phyloP scores from a whole-genome alignment of 257 asterid species.

The Plectranthus barbatus region DNA sequence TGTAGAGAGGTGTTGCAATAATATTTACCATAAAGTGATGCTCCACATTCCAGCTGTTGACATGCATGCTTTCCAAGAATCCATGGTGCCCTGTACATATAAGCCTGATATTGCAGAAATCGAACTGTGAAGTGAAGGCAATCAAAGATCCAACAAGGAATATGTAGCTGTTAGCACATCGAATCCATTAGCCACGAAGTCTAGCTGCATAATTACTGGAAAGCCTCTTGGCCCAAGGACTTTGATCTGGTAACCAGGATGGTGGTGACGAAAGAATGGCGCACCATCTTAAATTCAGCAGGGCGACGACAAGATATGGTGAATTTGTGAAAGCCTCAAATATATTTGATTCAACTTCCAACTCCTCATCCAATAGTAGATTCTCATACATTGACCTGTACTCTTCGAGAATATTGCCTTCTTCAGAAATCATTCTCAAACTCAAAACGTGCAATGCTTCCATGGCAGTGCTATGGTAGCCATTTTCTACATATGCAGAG shows the following conservation, averaged over 20 bases:
- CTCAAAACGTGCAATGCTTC: slow-evolving; percentile 85
- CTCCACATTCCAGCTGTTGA: background rate
- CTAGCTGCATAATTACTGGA: slow-evolving; percentile 31
- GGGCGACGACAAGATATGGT: slow-evolving; percentile 39
- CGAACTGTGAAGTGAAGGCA: background rate
- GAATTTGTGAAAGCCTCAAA: slow-evolving; percentile 39
- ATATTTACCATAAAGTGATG: background rate
- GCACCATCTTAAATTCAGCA: slow-evolving; percentile 71
- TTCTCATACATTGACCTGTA: slow-evolving; percentile 37
- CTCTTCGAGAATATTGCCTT: slow-evolving; percentile 35
- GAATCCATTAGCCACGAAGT: slow-evolving; percentile 15
- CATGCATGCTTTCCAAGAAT: background rate
- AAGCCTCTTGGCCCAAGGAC: slow-evolving; percentile 69
- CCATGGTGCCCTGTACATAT: background rate
- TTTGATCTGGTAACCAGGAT: slow-evolving; percentile 57
- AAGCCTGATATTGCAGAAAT: background rate
- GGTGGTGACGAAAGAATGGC: slow-evolving; percentile 35
- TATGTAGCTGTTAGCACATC: background rate
- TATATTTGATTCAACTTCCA: slow-evolving; percentile 39
- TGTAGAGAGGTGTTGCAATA: background rate
- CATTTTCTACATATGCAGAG: slow-evolving; percentile 49
- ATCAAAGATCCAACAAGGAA: background rate
- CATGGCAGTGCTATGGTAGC: slow-evolving; percentile 55
- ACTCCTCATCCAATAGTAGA: slow-evolving; percentile 43
- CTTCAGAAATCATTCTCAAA: slow-evolving; percentile 69